These are phyloP conservation scores for Cicer bijugum DNA, from an alignment of 306 rosid genomes.

Conservation along the genomic window DNA sequence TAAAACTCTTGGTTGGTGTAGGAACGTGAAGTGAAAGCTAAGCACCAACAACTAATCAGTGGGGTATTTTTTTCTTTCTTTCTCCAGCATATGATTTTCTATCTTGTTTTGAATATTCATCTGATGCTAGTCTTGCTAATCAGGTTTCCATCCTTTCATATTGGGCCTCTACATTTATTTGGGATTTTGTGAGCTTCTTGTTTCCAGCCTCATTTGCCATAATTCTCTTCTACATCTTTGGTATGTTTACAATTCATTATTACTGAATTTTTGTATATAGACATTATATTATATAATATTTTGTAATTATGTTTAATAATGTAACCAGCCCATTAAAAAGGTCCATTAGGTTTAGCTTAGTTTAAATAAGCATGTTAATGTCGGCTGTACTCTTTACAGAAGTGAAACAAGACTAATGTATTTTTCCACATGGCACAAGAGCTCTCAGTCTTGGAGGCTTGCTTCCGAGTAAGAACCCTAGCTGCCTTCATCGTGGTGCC, in stretches of 20 bases:
- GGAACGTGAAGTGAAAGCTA: conserved; percentile 99
- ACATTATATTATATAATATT: background rate
- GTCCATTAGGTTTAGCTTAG: background rate
- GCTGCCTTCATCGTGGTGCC: background rate
- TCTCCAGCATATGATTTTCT: conserved; percentile 17
- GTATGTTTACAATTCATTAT: conserved; percentile 53
- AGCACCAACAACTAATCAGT: conserved; percentile 93
- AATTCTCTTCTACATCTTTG: conserved; percentile 77
- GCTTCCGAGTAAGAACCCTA: background rate
- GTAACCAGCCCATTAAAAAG: background rate
- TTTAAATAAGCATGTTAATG: background rate
- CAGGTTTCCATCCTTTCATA: conserved; percentile 90
- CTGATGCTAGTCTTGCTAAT: conserved; percentile 44
- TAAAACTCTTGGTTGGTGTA: conserved; percentile 54
- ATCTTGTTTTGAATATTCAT: conserved; percentile 17
- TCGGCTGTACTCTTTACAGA: background rate
- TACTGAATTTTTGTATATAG: conserved; percentile 8
- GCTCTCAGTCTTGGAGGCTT: background rate
- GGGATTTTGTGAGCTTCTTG: conserved; percentile 96
- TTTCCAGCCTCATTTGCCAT: conserved; percentile 83
- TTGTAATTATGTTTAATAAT: background rate
- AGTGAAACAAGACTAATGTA: background rate
- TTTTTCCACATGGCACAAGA: background rate
- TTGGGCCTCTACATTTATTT: conserved; percentile 83
- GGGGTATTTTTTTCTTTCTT: conserved; percentile 64